Evolutionary conservation across 352 stramenopile species (phyloP).

Genomic region (Pelagophyceae sp.): DNA sequence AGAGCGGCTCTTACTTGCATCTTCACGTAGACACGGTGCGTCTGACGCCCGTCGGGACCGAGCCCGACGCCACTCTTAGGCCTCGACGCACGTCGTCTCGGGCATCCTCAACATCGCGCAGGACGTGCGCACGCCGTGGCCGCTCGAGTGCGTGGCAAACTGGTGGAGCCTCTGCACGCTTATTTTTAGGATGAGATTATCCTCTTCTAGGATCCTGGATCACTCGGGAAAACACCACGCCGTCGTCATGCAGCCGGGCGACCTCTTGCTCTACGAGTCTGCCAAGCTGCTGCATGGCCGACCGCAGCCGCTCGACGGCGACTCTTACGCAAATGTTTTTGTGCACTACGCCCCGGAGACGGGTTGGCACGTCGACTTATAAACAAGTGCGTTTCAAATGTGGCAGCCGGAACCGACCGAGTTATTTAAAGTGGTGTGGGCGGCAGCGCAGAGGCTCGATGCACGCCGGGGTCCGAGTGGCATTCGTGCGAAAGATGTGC

Average conservation of each 20-base stretch:
- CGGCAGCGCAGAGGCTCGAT: neutral
- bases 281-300: constrained; percentile 53
- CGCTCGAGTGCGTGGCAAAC: no score
- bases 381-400: neutral
- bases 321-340: constrained; percentile 40
- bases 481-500: neutral
- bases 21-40: constrained; percentile 21
- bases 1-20: constrained; percentile 9
- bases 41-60: no score
- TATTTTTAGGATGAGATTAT: no score
- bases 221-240: constrained; percentile 42
- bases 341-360: constrained; percentile 37
- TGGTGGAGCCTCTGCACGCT: no score
- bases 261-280: constrained; percentile 56
- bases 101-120: constrained; percentile 17
- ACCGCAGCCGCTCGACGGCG: constrained; percentile 41
- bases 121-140: neutral
- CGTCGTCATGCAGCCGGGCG: constrained; percentile 46
- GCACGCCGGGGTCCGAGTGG: neutral
- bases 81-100: constrained; percentile 6
- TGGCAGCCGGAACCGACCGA: no score
- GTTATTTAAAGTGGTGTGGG: no score
- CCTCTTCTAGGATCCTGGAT: no score
- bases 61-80: no score
- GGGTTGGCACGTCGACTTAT: neutral